These are phyloP conservation scores for Raffaelea albimanens DNA, from an alignment of 2,329 filamentous ascomycete genomes.

Conservation along the genomic window DNA sequence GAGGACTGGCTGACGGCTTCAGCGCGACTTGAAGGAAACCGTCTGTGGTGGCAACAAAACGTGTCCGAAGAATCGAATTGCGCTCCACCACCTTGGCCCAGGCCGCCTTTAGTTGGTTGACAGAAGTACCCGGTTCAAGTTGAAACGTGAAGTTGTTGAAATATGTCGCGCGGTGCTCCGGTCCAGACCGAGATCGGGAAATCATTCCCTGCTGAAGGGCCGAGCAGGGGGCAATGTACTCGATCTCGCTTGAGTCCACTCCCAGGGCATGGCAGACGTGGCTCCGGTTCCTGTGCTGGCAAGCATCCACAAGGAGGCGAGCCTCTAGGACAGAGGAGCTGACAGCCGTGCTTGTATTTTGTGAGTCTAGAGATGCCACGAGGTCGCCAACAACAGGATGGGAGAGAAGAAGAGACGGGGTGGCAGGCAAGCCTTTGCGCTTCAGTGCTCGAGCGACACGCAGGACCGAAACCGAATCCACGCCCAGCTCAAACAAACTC, in stretches of 20 bases:
- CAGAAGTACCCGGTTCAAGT: conserved; percentile 35
- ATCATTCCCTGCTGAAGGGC: conserved; percentile 82
- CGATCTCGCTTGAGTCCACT: conserved; percentile 44
- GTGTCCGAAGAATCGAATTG: conserved; percentile 60
- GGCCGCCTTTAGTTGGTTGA: conserved; percentile 38
- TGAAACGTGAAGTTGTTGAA: conserved; percentile 65
- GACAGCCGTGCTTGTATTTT: conserved; percentile 3
- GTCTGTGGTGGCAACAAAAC: conserved; percentile 62
- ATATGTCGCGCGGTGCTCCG: conserved; percentile 49
- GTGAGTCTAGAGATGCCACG: conserved; percentile 23
- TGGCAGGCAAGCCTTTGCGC: conserved; percentile 52
- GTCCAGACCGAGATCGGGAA: conserved; percentile 47
- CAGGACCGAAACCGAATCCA: conserved; percentile 81
- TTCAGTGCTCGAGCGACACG: conserved; percentile 57
- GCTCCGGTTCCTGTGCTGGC: conserved; percentile 50
- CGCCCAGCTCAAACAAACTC: conserved; percentile 75
- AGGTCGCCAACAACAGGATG: conserved; percentile 43
- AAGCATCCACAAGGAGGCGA: conserved; percentile 53
- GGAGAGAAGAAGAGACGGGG: conserved; percentile 58
- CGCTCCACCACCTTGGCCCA: conserved; percentile 44
- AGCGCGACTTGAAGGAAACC: conserved; percentile 68
- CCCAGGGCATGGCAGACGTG: conserved; percentile 42
- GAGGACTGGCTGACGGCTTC: conserved; percentile 20
- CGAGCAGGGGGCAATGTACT: conserved; percentile 73
- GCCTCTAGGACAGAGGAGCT: conserved; percentile 34